Evolutionary conservation across 768 basidiomycete species (phyloP), one percentile per base, ranked within the genome.

Genomic region (Phaeotremella fagi): DNA sequence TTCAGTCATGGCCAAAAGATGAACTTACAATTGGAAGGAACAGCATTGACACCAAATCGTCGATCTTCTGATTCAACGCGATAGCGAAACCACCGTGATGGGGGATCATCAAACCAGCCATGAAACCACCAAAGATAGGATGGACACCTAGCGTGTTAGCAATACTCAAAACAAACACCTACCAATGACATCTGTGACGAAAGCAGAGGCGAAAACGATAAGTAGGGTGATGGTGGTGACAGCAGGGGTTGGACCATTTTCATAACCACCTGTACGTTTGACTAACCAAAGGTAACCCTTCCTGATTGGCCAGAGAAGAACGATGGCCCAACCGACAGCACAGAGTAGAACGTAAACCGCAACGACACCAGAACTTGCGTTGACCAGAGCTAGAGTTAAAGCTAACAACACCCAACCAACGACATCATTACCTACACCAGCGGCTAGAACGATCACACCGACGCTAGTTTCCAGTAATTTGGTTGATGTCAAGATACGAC

Each of bases 351-450:
- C 83, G 75, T 83, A 91, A 0, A 92, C 79, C 0, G 90, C 88
- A 0, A 83, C 84, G 15, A 88, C 75, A 0, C 87, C 88, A 0
- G 76, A 78, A 0, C 81, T 79, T 0, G 90, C 85, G 68, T 89
- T 90, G 57, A 88, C 85, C 37, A 94, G 80, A 0, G 89, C 87
- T 18, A 92, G 85, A 0, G 85, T 83, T 31, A 92, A 76, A 2
- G 90, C 89, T 14, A 94, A 80, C 4, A 94, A 77, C 51, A 88
- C 78, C 89, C 88, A 90, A 14, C 86, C 88, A 43, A 88, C 74
- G 57, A 90, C 85, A 53, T 77, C 85, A 64, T 87, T 86, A 4
- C 85, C 89, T 2, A 91, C 84, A 41, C 89, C 90, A 0, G 90
- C 88, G 0, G 88, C 83, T 5, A 95, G 80, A 0, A 83, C 82